Evolutionary conservation across 176 grass and related monocot species (phyloP).

Genomic region (Rhynchospora pubera): DNA sequence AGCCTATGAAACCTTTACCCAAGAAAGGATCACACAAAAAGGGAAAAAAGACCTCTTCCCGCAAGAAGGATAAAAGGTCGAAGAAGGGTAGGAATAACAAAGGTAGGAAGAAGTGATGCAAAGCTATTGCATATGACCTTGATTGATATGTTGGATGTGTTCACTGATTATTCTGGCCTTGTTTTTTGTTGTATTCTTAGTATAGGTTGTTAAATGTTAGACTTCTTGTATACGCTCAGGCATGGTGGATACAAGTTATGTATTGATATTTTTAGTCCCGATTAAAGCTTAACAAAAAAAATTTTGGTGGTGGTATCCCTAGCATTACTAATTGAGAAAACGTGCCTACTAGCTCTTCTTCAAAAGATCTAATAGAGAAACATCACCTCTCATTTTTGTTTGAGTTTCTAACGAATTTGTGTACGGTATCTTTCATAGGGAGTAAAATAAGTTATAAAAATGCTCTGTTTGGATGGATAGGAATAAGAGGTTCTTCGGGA

Average conservation of each 20-base stretch:
- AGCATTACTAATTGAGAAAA: not conserved
- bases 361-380: too few species aligned
- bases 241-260: not conserved
- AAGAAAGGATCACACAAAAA: constrained; percentile 40
- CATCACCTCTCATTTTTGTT: too few species aligned
- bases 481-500: too few species aligned
- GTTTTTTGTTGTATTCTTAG: not conserved
- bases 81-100: constrained; percentile 46
- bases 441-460: too few species aligned
- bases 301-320: not conserved
- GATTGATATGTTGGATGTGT: not conserved
- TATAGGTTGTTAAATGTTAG: too few species aligned
- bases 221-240: not conserved
- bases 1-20: constrained; percentile 41
- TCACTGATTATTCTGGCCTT: not conserved
- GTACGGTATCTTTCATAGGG: too few species aligned
- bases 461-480: too few species aligned
- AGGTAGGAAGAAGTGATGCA: constrained; percentile 37
- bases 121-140: not conserved
- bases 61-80: constrained; percentile 29
- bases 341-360: too few species aligned
- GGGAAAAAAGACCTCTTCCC: constrained; percentile 31
- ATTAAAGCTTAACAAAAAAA: not conserved
- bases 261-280: not conserved
- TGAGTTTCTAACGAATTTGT: too few species aligned